These are phyloP conservation scores for Mercurialis annua DNA, from an alignment of 345 rosid species.

Conservation along the genomic window DNA sequence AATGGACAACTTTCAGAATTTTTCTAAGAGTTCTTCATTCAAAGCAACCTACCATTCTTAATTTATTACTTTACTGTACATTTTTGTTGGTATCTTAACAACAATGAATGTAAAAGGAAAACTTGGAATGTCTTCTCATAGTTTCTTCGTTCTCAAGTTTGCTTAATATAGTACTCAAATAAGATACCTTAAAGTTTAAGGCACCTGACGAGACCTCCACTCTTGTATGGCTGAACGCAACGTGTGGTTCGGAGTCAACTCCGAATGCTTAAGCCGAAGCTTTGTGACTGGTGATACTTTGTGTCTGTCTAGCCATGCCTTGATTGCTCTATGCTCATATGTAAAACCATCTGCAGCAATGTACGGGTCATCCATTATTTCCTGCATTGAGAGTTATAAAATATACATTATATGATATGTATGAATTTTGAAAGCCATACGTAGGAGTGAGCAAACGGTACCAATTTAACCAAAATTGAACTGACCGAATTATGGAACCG, in stretches of 20 bases:
- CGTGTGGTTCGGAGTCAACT: constrained; percentile 58
- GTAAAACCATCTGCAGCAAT: constrained; percentile 88
- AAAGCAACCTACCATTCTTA: not conserved
- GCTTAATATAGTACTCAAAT: not conserved
- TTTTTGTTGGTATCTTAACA: constrained; percentile 4
- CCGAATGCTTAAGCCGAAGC: constrained; percentile 42
- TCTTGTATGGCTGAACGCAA: constrained; percentile 68
- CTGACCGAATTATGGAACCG: too few species aligned
- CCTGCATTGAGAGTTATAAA: constrained; percentile 38
- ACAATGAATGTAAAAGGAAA: not conserved
- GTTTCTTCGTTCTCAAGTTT: not conserved
- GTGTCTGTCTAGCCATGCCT: constrained; percentile 65
- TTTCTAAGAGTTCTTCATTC: not conserved
- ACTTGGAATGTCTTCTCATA: not conserved
- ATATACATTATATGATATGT: not conserved
- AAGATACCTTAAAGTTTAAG: not conserved
- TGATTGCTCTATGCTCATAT: constrained; percentile 69
- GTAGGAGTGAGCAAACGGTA: too few species aligned
- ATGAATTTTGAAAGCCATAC: not conserved
- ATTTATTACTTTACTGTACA: not conserved
- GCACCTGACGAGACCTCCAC: constrained; percentile 54
- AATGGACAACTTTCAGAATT: constrained; percentile 1
- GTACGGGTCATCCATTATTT: constrained; percentile 84
- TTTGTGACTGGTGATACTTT: constrained; percentile 75
- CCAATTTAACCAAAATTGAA: too few species aligned